phyloP scores from a whole-genome alignment of 1,284 basidiomycete species.

The Cryptococcus sp. region DNA sequence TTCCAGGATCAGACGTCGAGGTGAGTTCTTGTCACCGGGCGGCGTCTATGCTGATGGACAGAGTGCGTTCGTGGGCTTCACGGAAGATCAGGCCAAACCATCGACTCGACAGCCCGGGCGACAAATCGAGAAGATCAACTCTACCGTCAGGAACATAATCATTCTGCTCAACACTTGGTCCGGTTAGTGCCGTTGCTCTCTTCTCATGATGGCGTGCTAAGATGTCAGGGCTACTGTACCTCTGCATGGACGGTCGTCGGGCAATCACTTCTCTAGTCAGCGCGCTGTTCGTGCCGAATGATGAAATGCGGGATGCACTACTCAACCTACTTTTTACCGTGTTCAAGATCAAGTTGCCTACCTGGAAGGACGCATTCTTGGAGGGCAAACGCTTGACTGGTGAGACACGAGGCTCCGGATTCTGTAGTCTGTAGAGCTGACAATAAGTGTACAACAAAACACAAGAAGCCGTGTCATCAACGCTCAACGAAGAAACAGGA shows the following conservation, averaged over 20 bases:
- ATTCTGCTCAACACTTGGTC: constrained; percentile 89
- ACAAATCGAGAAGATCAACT: constrained; percentile 71
- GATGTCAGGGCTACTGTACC: constrained; percentile 75
- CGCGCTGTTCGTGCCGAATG: constrained; percentile 79
- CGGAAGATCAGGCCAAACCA: constrained; percentile 83
- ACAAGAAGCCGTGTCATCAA: constrained; percentile 33
- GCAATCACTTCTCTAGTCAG: constrained; percentile 82
- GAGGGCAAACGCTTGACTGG: constrained; percentile 79
- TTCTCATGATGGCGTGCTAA: constrained; percentile 6
- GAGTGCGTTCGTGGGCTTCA: constrained; percentile 70
- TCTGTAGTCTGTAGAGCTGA: background rate
- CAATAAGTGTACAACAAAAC: constrained; percentile 38
- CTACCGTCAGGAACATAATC: constrained; percentile 71
- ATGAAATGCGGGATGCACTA: constrained; percentile 80
- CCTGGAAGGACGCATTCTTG: constrained; percentile 86
- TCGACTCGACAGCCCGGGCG: constrained; percentile 36
- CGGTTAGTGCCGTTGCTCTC: constrained; percentile 56
- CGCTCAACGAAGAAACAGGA: constrained; percentile 23
- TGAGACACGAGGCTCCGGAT: constrained; percentile 45
- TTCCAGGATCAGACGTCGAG: constrained; percentile 84
- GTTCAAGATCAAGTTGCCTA: constrained; percentile 82
- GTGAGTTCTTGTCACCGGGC: constrained; percentile 49
- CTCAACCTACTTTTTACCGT: constrained; percentile 91
- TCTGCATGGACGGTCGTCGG: constrained; percentile 82
- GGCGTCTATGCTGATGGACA: constrained; percentile 2